Evolutionary conservation across 352 stramenopile genomes (phyloP), one percentile per base, ranked within the genome.

Genomic region (Pilasporangium apinafurcum): DNA sequence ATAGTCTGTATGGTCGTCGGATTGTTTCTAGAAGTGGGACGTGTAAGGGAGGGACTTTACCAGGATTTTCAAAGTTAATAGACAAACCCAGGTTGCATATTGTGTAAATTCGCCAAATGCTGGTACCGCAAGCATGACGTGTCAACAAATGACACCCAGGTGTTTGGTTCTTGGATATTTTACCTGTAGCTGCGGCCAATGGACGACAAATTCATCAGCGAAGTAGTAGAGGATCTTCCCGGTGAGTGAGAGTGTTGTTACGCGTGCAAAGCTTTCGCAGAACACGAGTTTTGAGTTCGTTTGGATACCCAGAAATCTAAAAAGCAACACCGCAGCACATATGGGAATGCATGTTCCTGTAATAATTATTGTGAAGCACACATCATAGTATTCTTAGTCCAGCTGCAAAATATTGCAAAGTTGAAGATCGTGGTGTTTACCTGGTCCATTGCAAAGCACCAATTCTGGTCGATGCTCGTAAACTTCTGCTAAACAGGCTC

Each of bases 251-350:
- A 98, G 69, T 46, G 77, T 92, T 51, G 86, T 63, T 4, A 98
- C 94, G 29, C 94, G 85, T 46, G 87, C 94, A 59, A 97, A 96
- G 37, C 83, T 96, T 66, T 98, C 94, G 38, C 93, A 93, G 63
- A 98, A 98, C 8, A 98, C 51, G 51, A 97, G 86, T 53, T 86
- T 82, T 21, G 73, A 75, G 53, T 81, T 45, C 5, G 47, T 48
- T 17, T 77, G 53, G 8, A 95, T 30, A 3, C 84, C 78, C 13
- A 96, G 44, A 13, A 97, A 75, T 35, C 89, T 73, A 29, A 83
- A 70, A 14, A 98, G 52, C 53, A 97, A 69, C 36, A 92, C 79
- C 2, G 65, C 68, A 31, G 89, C 71, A 43, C 85, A 85, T 48
- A 98, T 83, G 18, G 94, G 94, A 25, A 98, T 81, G 65, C 91